phyloP scores from a whole-genome alignment of 1,139 yeast genomes.

The Meyerozyma carpophila region DNA sequence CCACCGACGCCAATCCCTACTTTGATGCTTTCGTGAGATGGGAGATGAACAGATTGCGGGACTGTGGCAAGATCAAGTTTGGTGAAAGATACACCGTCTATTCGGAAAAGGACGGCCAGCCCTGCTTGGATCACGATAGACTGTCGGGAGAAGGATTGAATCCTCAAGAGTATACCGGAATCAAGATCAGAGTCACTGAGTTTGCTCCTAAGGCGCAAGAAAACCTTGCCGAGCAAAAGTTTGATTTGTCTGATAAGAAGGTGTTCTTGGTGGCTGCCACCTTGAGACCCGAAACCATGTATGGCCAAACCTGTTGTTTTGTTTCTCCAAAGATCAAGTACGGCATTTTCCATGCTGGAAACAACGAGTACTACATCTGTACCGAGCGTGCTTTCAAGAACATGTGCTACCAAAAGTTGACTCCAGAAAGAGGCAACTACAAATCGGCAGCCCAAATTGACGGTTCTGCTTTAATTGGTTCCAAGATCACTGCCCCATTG shows the following conservation, averaged over 20 bases:
- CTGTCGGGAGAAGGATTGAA: conserved; percentile 94
- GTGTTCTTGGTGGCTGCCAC: conserved; percentile 92
- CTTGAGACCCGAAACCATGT: conserved; percentile 98
- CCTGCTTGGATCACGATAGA: conserved; percentile 99
- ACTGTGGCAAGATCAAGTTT: conserved; percentile 84
- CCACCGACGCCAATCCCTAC: conserved; percentile 93
- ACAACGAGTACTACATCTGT: conserved; percentile 70
- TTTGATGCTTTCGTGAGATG: conserved; percentile 94
- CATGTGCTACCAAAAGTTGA: conserved; percentile 91
- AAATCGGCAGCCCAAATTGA: conserved; percentile 52
- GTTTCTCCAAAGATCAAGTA: conserved; percentile 92
- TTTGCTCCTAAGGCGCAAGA: conserved; percentile 53
- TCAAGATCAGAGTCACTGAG: conserved; percentile 72
- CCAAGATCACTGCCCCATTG: conserved; percentile 82
- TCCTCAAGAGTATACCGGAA: conserved; percentile 94
- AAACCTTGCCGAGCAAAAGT: conserved; percentile 41
- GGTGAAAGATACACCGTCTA: conserved; percentile 98
- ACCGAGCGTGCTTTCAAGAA: conserved; percentile 98
- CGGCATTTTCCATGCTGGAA: conserved; percentile 88
- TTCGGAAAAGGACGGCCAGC: conserved; percentile 97
- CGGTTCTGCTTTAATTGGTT: conserved; percentile 79
- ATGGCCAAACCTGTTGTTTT: conserved; percentile 97
- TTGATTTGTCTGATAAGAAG: conserved; percentile 50
- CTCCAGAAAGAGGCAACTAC: conserved; percentile 83
- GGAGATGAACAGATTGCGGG: conserved; percentile 90